These are phyloP conservation scores for Rhizomucor pusillus DNA, from an alignment of 371 early-diverging fungal species.

Conservation along the genomic window DNA sequence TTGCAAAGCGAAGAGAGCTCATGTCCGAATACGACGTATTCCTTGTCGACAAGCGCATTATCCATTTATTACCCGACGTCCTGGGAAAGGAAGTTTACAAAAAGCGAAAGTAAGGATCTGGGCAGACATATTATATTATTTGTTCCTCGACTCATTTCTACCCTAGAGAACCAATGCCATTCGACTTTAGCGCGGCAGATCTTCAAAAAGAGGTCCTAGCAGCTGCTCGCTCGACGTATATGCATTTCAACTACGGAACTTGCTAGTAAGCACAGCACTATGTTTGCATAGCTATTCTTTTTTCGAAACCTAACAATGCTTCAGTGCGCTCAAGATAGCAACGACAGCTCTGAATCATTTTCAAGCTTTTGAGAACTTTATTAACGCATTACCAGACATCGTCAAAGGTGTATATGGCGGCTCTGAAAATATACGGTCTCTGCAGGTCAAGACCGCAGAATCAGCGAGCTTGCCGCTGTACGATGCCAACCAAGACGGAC, in stretches of 20 bases:
- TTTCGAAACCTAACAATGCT: not conserved
- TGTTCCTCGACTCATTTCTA: conserved; percentile 1
- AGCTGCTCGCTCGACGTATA: conserved; percentile 76
- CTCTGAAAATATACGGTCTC: conserved; percentile 75
- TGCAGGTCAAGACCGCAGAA: conserved; percentile 78
- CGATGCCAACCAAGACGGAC: conserved; percentile 27
- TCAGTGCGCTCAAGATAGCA: conserved; percentile 74
- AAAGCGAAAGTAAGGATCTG: conserved; percentile 71
- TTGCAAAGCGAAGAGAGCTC: conserved; percentile 76
- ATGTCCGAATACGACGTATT: conserved; percentile 78
- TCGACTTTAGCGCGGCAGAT: conserved; percentile 64
- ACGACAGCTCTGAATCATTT: conserved; percentile 51
- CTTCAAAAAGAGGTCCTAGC: conserved; percentile 69
- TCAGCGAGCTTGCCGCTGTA: conserved; percentile 83
- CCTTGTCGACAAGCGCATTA: conserved; percentile 79
- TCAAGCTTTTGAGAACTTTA: conserved; percentile 77
- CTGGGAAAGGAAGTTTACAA: conserved; percentile 86
- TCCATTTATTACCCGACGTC: conserved; percentile 71
- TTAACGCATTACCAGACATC: conserved; percentile 55
- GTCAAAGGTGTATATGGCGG: conserved; percentile 66
- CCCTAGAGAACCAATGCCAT: conserved; percentile 71
- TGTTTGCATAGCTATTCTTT: not conserved
- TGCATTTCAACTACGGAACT: conserved; percentile 68
- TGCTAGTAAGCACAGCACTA: conserved; percentile 47
- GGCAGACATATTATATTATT: not conserved